Evolutionary conservation across 495 filamentous ascomycete species (phyloP), one percentile per base, ranked within the genome.

Genomic region (Penicillium atrosanguineum): DNA sequence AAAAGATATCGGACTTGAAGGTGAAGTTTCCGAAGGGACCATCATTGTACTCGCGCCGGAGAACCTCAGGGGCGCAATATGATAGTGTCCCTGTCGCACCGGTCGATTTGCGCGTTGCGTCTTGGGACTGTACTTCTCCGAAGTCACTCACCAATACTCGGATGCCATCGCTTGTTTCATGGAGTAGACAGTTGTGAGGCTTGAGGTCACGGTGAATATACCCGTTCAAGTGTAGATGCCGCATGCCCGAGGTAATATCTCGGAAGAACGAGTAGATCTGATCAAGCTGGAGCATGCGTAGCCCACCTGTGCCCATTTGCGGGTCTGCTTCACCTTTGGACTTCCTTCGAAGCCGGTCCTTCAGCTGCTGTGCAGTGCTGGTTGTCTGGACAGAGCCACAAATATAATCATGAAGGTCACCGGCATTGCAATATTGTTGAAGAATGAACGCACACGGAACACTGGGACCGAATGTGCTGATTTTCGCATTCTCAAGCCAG

Each of bases 191-290:
- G 63, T 98, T 98, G 62, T 88, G 90, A 5, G 94, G 94, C 65
- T 98, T 98, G 6, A 98, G 79, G 68, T 98, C 94, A 41, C 94
- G 84, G 61, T 98, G 94, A 25, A 98, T 95, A 71, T 95, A 98
- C 26, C 90, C 91, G 61, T 93, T 89, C n/a, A 78, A 79, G 64
- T 98, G 94, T 9, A 98, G 81, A 69, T 96, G 90, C 19, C 90
- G 87, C 23, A 98, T 74, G 2, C 94, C 94, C 0, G 90, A 91
- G 0, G 92, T 91, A 59, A 97, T 93, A 62, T 97, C 95, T 68
- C 88, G 88, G 77, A 97, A 97, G 53, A 98, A 90, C 4, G 92
- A 94, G 59, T 95, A 94, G 23, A 98, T 97, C 60, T 97, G 87
- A 45, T 97, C 91, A 38, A 96, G 89, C 2, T 83, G 75, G 20